Conservation (phyloP, 1,284 basidiomycete genomes). For the Ceratobasidium theobromae region DNA sequence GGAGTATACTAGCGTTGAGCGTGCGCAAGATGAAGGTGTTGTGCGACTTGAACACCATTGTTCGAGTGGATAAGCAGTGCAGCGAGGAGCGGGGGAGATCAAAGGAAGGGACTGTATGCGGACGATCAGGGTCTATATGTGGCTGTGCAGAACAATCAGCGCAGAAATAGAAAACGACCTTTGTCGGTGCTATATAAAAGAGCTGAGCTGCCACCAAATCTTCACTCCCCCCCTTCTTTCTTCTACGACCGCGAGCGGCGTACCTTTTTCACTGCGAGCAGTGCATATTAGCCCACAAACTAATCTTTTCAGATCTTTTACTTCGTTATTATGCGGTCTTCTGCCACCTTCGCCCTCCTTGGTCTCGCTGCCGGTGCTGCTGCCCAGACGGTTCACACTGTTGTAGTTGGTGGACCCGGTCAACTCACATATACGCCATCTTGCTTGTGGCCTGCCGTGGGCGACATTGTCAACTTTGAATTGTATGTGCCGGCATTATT, state of each 20-base stretch:
- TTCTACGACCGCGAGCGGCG: constrained; percentile 29
- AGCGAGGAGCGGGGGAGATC: not conserved
- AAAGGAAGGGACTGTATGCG: not conserved
- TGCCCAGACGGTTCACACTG: constrained; percentile 29
- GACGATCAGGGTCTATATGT: constrained; percentile 29
- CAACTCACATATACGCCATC: constrained; percentile 34
- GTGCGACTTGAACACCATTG: not conserved
- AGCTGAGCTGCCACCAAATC: not conserved
- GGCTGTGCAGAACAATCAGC: constrained; percentile 11
- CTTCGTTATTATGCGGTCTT: constrained; percentile 5
- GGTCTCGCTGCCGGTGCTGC: constrained; percentile 29
- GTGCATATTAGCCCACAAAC: constrained; percentile 17
- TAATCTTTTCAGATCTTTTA: constrained; percentile 28
- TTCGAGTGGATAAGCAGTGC: not conserved
- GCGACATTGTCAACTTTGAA: constrained; percentile 21
- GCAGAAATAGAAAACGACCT: constrained; percentile 8
- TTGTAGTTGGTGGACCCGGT: constrained; percentile 35
- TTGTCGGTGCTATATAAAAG: not conserved
- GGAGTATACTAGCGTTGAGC: too few relatives aligned
- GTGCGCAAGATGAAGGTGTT: too few relatives aligned
- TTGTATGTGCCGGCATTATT: not conserved
- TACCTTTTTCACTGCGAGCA: constrained; percentile 28
- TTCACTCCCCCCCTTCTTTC: not conserved
- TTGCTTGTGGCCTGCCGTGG: constrained; percentile 21
- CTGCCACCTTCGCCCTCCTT: constrained; percentile 31